Evolutionary conservation across 805 yeast species (phyloP), one percentile per base, ranked within the genome.

Genomic region (Candida pseudofarinosa): DNA sequence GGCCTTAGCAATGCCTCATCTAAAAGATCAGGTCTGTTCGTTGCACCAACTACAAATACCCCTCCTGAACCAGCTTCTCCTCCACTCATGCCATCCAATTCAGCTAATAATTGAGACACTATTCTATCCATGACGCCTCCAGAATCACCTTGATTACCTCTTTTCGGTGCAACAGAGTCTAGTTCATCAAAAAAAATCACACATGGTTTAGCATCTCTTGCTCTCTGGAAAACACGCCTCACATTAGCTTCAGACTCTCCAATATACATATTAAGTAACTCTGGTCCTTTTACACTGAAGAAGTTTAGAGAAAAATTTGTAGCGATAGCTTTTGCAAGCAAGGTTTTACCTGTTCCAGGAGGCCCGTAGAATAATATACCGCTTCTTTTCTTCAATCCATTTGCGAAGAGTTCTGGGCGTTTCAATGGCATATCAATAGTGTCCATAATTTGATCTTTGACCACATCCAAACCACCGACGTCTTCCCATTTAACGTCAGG

Each of bases 111-210:
- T 62, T 93, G 99, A 0, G 97, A 90, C 0, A 93, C 99, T 50
- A 93, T 93, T 62, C 99, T 78, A 60, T 93, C 99, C 99, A 93
- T 93, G 2, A 93, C 98, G 52, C 98, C 99, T 14, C 98, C 98
- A 2, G 97, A 89, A 63, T 93, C 99, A 18, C 99, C 98, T 58
- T 93, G 97, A 60, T 91, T 90, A 20, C 99, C 99, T 70, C 98
- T 81, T 61, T 93, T 91, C 2, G 98, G 98, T 0, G 99, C 99
- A 1, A 93, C 97, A 1, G 97, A 89, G 65, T 93, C 99, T 64
- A 93, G 74, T 66, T 93, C 99, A 67, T 93, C 99, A 58, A 93
- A 93, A 63, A 93, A 93, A 14, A 93, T 89, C 15, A 93, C 97
- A 71, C 99, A 93, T 1, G 99, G 99, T 59, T 84, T 86, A 12